A percentile compares a stretch with the other conserved stretches of the same genome.
These are phyloP conservation scores for Saposhnikovia divaricata DNA, from an alignment of 129 eudicot species.

Conservation along the genomic window DNA sequence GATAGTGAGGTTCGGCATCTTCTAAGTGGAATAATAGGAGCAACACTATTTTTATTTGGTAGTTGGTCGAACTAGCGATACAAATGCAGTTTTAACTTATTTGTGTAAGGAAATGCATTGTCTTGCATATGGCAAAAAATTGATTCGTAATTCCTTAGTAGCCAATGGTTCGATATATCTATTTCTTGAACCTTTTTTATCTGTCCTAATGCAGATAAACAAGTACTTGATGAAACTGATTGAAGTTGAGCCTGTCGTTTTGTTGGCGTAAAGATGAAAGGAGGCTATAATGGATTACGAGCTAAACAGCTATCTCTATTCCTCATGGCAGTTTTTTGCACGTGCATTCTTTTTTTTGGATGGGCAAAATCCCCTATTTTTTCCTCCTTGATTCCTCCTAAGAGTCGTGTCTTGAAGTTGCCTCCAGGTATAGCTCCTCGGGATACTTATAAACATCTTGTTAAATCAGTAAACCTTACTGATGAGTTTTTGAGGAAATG, in stretches of 20 bases:
- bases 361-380: slow-evolving; percentile 24
- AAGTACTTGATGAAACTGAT: neutral
- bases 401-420: neutral
- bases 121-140: neutral
- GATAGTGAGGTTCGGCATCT: too few species aligned
- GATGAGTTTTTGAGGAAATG: neutral
- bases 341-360: slow-evolving; percentile 22
- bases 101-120: neutral
- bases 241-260: neutral
- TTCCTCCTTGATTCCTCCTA: slow-evolving; percentile 24
- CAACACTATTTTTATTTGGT: neutral
- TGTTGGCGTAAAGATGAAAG: slow-evolving; percentile 26
- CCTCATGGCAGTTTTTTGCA: slow-evolving; percentile 29
- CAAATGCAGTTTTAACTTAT: neutral
- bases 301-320: slow-evolving; percentile 27
- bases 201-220: neutral
- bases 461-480: neutral
- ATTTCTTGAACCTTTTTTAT: neutral
- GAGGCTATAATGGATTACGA: slow-evolving; percentile 25
- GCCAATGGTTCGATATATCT: neutral
- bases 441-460: neutral
- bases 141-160: neutral
- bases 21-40: too few species aligned
- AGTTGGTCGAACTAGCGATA: neutral
- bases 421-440: neutral